Conservation (phyloP, 305 asterid species). For the Fraxinus baroniana region DNA sequence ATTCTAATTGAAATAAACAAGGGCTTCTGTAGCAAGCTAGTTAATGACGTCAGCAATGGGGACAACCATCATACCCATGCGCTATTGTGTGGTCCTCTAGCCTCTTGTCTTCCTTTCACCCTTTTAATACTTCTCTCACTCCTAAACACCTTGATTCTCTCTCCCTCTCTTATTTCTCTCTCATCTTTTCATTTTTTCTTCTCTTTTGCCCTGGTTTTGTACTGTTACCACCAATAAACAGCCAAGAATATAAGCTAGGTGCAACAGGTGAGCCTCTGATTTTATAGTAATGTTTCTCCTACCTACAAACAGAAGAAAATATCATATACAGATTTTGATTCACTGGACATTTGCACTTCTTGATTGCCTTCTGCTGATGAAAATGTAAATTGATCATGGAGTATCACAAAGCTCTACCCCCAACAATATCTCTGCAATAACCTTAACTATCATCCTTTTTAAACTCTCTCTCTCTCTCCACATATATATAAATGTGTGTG, state of each 20-base stretch:
- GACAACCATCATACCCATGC: conserved; percentile 63
- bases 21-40: conserved; percentile 23
- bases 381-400: neutral
- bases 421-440: neutral
- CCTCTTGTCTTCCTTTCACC: neutral
- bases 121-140: conserved; percentile 29
- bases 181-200: neutral
- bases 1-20: neutral
- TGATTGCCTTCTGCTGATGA: neutral
- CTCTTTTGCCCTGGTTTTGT: conserved; percentile 26
- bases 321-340: neutral
- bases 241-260: neutral
- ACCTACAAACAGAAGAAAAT: neutral
- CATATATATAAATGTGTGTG: neutral
- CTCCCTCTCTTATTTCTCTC: conserved; percentile 6
- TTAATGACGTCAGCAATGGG: conserved; percentile 48
- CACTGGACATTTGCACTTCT: neutral
- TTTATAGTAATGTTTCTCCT: neutral
- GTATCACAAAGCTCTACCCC: neutral
- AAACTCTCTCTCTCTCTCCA: neutral
- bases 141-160: conserved; percentile 1
- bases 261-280: conserved; percentile 26
- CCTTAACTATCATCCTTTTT: neutral
- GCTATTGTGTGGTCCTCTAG: conserved; percentile 58
- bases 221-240: neutral